Evolutionary conservation across 306 rosid genomes (phyloP), one percentile per base, ranked within the genome.

Genomic region (Cucumis cinereus): DNA sequence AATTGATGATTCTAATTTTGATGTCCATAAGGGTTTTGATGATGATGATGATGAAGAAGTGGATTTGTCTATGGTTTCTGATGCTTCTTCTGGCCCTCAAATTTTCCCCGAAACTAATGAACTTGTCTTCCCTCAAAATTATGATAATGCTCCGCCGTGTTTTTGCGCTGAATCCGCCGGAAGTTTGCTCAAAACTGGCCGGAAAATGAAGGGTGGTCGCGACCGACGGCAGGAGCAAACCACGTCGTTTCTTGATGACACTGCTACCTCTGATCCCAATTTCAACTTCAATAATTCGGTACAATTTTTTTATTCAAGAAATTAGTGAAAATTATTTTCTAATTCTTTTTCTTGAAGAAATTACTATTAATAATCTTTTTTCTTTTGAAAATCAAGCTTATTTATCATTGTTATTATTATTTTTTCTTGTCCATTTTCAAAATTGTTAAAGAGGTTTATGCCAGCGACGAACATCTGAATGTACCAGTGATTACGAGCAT

Each of bases 31-130:
- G 77, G 73, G 50, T 2, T 76, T 40, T 1, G 85, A 82, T 2
- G 87, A 81, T 38, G 87, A 82, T 2, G 88, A 81, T 38, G 87
- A 53, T 38, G 95, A 53, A 38, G 96, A 88, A 36, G 88, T 89
- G 83, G 97, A 91, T 78, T 88, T 88, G 74, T 93, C 98, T 20
- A 93, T 93, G 97, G 84, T 93, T 73, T 93, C 98, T 76, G 98
- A 93, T 87, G 98, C 98, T 43, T 91, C 98, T 82, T 93, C 98
- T 81, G 93, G 97, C 61, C 98, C 98, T 89, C 97, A 88, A 20
- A 86, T 83, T 88, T 79, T 86, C 80, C 81, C 74, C 49, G 82
- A 87, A 16, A 73, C 89, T 3, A 75, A 90, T 22, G 83, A 81
- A 52, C 53, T 52, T 76, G 66, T 73, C 85, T 78, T 79, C 78